phyloP scores from a whole-genome alignment of 352 stramenopile species.

The Saprolegnia parasitica region DNA sequence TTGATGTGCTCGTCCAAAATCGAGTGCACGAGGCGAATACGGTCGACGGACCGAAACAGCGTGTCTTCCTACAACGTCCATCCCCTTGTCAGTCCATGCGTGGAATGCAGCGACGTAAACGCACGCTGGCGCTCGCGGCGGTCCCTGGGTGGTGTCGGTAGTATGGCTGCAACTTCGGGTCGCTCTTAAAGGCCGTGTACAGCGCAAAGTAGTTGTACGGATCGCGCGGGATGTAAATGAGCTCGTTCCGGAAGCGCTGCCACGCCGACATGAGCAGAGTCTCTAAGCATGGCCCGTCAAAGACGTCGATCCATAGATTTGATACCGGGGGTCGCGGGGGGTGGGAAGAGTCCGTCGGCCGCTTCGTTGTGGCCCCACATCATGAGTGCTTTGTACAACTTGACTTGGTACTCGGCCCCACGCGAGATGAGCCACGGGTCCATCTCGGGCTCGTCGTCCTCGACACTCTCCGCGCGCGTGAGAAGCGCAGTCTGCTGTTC shows the following conservation, averaged over 20 bases:
- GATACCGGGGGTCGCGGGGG: background rate
- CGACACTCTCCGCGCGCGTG: too few relatives aligned
- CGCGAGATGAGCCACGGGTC: slow-evolving; percentile 62
- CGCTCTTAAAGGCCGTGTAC: slow-evolving; percentile 70
- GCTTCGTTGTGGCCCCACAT: slow-evolving; percentile 74
- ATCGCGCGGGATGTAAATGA: slow-evolving; percentile 67
- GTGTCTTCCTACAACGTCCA: slow-evolving; percentile 41
- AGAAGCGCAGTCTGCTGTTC: background rate
- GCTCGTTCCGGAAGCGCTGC: slow-evolving; percentile 48
- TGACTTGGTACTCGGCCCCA: slow-evolving; percentile 59
- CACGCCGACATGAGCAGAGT: slow-evolving; percentile 29
- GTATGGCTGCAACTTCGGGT: slow-evolving; percentile 68
- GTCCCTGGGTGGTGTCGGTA: slow-evolving; percentile 59
- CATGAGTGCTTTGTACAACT: slow-evolving; percentile 47
- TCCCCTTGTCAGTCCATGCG: too few relatives aligned
- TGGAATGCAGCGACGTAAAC: background rate
- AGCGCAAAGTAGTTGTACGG: slow-evolving; percentile 75
- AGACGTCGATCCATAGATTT: background rate
- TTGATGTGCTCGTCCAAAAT: slow-evolving; percentile 80
- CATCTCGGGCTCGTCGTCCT: slow-evolving; percentile 52
- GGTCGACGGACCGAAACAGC: slow-evolving; percentile 75
- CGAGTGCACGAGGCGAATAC: slow-evolving; percentile 59
- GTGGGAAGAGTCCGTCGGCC: slow-evolving; percentile 38
- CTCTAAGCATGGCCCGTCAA: slow-evolving; percentile 39
- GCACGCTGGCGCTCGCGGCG: background rate